Conservation (phyloP, 78 protist genomes). For the Cavenderia fasciculata region DNA sequence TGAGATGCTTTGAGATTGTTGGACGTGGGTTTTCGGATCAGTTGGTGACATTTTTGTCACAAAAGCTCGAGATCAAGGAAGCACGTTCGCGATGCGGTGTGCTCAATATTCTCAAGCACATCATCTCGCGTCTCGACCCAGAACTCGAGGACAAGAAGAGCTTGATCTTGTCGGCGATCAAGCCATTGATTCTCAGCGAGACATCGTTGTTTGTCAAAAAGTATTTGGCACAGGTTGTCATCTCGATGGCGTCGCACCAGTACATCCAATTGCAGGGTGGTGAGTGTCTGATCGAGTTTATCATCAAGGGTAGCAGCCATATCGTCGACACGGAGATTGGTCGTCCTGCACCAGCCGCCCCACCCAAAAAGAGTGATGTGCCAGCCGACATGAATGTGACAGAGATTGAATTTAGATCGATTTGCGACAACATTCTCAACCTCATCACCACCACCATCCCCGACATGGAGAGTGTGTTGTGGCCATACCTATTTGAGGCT, state of each 20-base stretch:
- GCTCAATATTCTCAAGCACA: slow-evolving; percentile 65
- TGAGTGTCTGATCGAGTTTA: slow-evolving; percentile 52
- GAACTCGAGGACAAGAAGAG: slow-evolving; percentile 66
- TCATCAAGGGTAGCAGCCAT: slow-evolving; percentile 61
- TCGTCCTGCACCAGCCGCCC: neutral
- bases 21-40: slow-evolving; percentile 80
- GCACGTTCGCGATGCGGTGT: slow-evolving; percentile 47
- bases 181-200: slow-evolving; percentile 74
- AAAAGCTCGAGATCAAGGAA: slow-evolving; percentile 40
- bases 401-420: slow-evolving; percentile 49
- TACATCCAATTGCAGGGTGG: slow-evolving; percentile 84
- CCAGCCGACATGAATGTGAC: slow-evolving; percentile 23
- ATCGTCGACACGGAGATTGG: slow-evolving; percentile 61
- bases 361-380: neutral
- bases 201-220: slow-evolving; percentile 53
- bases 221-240: slow-evolving; percentile 61
- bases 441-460: slow-evolving; percentile 78
- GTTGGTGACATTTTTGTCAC: slow-evolving; percentile 56
- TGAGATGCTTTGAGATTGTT: slow-evolving; percentile 84
- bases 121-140: slow-evolving; percentile 60
- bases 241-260: slow-evolving; percentile 80
- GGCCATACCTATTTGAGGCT: slow-evolving; percentile 83
- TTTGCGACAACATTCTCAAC: slow-evolving; percentile 78
- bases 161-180: slow-evolving; percentile 78
- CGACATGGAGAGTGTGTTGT: slow-evolving; percentile 70